A percentile compares a stretch with the other conserved stretches of the same genome.
Evolutionary conservation across 345 rosid genomes (phyloP).

Genomic region (Physaria fendleri): DNA sequence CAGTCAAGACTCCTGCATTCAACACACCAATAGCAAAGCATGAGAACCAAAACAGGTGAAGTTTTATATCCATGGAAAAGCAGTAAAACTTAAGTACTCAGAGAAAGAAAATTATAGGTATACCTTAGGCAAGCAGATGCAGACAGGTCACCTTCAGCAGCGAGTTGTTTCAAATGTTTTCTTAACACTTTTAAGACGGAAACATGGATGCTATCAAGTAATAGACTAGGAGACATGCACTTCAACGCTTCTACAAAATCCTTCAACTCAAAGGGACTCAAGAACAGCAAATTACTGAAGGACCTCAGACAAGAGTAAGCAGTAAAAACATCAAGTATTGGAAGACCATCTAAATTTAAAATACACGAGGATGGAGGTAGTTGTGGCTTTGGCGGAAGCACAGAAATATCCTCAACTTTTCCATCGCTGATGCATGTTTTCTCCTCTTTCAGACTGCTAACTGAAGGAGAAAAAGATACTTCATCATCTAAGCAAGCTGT

Average conservation of each 20-base stretch:
- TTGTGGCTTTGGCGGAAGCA: conserved; percentile 52
- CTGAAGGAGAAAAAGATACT: conserved; percentile 45
- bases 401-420: conserved; percentile 36
- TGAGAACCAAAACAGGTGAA: conserved; percentile 18
- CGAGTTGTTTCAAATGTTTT: conserved; percentile 67
- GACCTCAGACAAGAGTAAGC: conserved; percentile 80
- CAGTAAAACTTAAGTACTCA: conserved; percentile 2
- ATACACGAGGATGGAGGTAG: conserved; percentile 68
- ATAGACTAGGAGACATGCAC: conserved; percentile 44
- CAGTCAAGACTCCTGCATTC: conserved; percentile 87
- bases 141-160: conserved; percentile 67
- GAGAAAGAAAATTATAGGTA: conserved; percentile 10
- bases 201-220: conserved; percentile 79
- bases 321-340: conserved; percentile 56
- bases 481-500: conserved; percentile 26
- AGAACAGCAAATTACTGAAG: conserved; percentile 71
- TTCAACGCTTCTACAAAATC: conserved; percentile 72
- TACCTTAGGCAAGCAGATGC: conserved; percentile 95
- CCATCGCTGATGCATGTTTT: conserved; percentile 23
- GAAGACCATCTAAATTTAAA: conserved; percentile 58
- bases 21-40: conserved; percentile 23
- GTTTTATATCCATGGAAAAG: conserved; percentile 2
- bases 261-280: conserved; percentile 91
- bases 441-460: conserved; percentile 56
- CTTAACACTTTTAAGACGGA: conserved; percentile 68